Evolutionary conservation across 805 yeast genomes (phyloP).

Genomic region (Scheffersomyces coipomensis): DNA sequence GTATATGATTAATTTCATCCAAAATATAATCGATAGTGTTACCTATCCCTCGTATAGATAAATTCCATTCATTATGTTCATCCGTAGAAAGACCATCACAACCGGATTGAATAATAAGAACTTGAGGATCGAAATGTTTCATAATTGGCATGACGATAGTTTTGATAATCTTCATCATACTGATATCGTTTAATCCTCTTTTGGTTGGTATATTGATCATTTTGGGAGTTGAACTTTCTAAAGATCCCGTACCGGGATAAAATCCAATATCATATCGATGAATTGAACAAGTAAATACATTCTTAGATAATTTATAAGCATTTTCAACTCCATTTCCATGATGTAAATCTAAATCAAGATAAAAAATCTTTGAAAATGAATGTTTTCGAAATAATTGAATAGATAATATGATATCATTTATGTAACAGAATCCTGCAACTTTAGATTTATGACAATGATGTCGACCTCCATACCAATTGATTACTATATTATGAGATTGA

Average conservation of each 20-base stretch:
- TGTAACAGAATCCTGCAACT: conserved; percentile 73
- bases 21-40: conserved; percentile 27
- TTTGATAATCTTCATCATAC: conserved; percentile 33
- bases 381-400: conserved; percentile 49
- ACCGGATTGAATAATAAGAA: conserved; percentile 66
- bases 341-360: conserved; percentile 72
- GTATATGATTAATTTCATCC: conserved; percentile 19
- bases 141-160: conserved; percentile 45
- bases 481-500: conserved; percentile 34
- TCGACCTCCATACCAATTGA: conserved; percentile 81
- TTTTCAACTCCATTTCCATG: conserved; percentile 80
- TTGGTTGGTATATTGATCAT: conserved; percentile 52
- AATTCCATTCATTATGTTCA: conserved; percentile 65
- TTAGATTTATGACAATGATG: conserved; percentile 59
- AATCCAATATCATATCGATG: conserved; percentile 68
- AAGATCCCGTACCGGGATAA: conserved; percentile 68
- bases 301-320: conserved; percentile 56
- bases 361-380: conserved; percentile 46
- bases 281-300: conserved; percentile 59
- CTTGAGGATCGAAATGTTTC: conserved; percentile 43
- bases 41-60: conserved; percentile 53
- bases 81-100: conserved; percentile 74
- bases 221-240: conserved; percentile 35
- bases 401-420: conserved; percentile 64
- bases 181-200: conserved; percentile 53